Percentiles rank a stretch among this genome's conserved stretches.
Evolutionary conservation across 441 rosid species (phyloP).

Genomic region (Iberis amara): DNA sequence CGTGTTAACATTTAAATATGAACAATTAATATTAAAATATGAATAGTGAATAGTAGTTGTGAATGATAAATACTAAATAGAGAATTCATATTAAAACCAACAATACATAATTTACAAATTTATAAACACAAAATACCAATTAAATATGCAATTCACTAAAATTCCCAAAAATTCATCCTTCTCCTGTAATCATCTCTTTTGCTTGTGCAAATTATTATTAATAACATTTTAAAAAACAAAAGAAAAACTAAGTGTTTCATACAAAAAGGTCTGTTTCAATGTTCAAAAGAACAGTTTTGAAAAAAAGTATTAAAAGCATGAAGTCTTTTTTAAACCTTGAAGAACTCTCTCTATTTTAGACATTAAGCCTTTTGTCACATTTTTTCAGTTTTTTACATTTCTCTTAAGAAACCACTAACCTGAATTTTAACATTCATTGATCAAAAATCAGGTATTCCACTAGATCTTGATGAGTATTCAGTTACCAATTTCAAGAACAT

Average conservation of each 20-base stretch:
- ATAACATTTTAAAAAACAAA: neutral
- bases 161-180: no score
- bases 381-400: conserved; percentile 6
- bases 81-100: no score
- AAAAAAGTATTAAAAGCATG: conserved; percentile 3
- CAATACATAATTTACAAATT: no score
- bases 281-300: neutral
- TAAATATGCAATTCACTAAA: no score
- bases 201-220: neutral
- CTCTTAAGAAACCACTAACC: conserved; percentile 8
- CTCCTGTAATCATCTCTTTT: neutral
- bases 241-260: neutral
- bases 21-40: no score
- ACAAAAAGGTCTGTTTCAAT: neutral
- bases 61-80: no score
- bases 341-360: conserved; percentile 13
- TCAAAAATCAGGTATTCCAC: conserved; percentile 81
- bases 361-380: conserved; percentile 21
- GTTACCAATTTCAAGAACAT: conserved; percentile 92
- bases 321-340: neutral
- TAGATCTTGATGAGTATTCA: conserved; percentile 92
- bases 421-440: conserved; percentile 9
- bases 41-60: no score
- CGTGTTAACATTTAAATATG: no score
- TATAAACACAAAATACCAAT: no score